Evolutionary conservation across 257 asterid species (phyloP), one percentile per base, ranked within the genome.

Genomic region (Mentha longifolia): DNA sequence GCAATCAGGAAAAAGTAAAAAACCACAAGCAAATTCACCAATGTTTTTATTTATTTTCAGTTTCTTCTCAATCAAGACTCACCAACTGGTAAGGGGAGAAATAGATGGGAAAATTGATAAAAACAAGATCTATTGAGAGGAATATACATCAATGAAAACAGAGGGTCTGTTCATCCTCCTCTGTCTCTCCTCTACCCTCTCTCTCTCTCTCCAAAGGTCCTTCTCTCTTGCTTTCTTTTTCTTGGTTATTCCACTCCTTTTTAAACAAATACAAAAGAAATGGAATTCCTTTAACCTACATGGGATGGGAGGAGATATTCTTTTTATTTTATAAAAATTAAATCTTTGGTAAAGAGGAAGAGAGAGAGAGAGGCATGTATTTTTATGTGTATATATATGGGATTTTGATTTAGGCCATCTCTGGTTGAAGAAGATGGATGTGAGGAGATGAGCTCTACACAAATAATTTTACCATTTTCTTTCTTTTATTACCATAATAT

Each of bases 41-140:
- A 77, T 54, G 68, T 60, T 43, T 58, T 14, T 1, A 20, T 57
- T 11, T 69, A 8, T 17, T 8, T 68, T 41, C 61, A 70, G 68
- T 56, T 59, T 47, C 7, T 43, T 9, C 15, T 51, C 35, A 16
- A 59, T 51, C 22, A 62, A 56, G 45, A 76, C 85, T 68, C 82
- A 88, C 87, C 86, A 69, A 65, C 68, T 71, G 60, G 78, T 51
- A 55, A 76, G 71, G 77, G 68, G 70, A 76, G 55, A 71, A 75
- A 78, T 46, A 76, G 80, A 76, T 56, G 28, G 50, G 79, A 74
- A 77, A 78, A 61, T 73, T 66, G 78, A 68, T 70, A 76, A 75
- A 82, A 82, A 74, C 80, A 87, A 89, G 97, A 88, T 91, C 95
- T 87, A 85, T 77, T 62, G 82, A 83, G 85, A 83, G 77, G 89